Evolutionary conservation across 202 grass and related monocot species (phyloP), one percentile per base, ranked within the genome.

Genomic region (Miscanthus sacchariflorus): DNA sequence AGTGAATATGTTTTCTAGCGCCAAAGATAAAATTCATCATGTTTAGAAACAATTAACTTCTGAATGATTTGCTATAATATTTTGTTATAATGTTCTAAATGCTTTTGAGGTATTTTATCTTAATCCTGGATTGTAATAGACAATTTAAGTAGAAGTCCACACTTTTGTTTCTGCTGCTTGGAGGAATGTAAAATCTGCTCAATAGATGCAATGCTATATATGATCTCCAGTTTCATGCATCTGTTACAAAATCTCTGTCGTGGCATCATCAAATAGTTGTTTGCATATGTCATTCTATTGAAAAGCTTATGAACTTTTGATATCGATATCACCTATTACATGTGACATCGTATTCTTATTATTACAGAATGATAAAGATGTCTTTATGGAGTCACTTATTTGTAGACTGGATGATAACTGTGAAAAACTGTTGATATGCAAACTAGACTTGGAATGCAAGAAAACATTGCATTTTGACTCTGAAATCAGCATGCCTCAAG

Each of bases 311-410:
- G 18, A 45, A 1, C 72, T 84, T 84, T 63, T 76, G 72, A 72
- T 87, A 70, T 85, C 30, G 73, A 48, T 59, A 33, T 83, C 38
- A 79, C 71, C 59, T 80, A 77, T 12, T 68, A 35, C 73, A 70
- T 85, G 46, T 85, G 82, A 85, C 9, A 52, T 28, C 30, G 66
- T 91, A 80, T 87, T 83, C 63, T 74, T 74, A 74, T 56, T 70
- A 7, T 87, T 89, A 78, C 96, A 96, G 94, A 92, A 65, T 42
- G 84, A 93, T 71, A 88, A 95, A 81, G 90, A 96, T 67, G 85
- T 98, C 72, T 98, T 98, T 81, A 95, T 98, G 96, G 92, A 98
- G 84, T 98, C 96, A 43, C 92, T 98, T 87, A 98, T 98, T 85
- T 98, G 94, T 78, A 96, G 91, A 92, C 61, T 96, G 84, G 92